Evolutionary conservation across 495 filamentous ascomycete species (phyloP).

Genomic region (Xylaria grammica): DNA sequence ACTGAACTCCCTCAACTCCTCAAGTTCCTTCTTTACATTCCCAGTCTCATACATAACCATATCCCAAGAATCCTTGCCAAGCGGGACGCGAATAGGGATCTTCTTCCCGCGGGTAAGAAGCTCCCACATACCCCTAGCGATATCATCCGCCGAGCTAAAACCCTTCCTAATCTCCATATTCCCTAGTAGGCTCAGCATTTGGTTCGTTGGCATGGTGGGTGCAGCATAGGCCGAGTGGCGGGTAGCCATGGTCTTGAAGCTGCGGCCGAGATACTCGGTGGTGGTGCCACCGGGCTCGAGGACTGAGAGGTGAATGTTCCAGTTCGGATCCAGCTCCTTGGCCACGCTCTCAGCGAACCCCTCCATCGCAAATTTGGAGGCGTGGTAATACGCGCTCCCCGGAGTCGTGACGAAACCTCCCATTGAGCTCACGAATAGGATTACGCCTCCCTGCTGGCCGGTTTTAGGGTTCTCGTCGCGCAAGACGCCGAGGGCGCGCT

Average conservation of each 20-base stretch:
- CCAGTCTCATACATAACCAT: conserved; percentile 44
- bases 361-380: conserved; percentile 60
- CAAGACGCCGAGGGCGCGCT: conserved; percentile 51
- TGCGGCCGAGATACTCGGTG: conserved; percentile 41
- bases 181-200: conserved; percentile 43
- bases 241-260: conserved; percentile 11
- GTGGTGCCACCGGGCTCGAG: conserved; percentile 57
- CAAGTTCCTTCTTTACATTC: conserved; percentile 38
- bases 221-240: conserved; percentile 46
- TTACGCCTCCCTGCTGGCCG: conserved; percentile 50
- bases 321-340: conserved; percentile 58
- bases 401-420: conserved; percentile 55
- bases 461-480: conserved; percentile 44
- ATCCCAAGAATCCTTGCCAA: conserved; percentile 49
- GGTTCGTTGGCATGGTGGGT: conserved; percentile 37
- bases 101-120: conserved; percentile 40
- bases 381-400: conserved; percentile 59
- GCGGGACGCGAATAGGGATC: conserved; percentile 52
- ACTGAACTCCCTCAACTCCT: conserved; percentile 39
- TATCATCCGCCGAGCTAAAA: conserved; percentile 42
- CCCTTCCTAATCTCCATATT: conserved; percentile 31
- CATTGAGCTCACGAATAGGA: conserved; percentile 59
- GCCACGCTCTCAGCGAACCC: conserved; percentile 61
- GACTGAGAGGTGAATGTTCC: conserved; percentile 55
- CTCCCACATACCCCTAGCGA: conserved; percentile 45